Evolutionary conservation across 108 stramenopile genomes (phyloP).

Genomic region (Phaeodactylum tricornutum): DNA sequence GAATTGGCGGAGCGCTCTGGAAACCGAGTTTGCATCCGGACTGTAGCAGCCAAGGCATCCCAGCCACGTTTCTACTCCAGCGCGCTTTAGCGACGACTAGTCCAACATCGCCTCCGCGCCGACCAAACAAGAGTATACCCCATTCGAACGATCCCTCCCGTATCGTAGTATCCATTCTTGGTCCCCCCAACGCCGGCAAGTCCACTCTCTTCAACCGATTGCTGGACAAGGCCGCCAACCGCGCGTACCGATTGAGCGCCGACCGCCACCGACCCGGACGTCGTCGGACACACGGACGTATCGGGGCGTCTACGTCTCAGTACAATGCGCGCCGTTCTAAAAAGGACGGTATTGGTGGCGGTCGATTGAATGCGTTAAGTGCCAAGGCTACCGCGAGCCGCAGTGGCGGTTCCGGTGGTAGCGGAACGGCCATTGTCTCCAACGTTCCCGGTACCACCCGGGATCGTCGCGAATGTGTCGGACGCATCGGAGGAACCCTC

Average conservation of each 20-base stretch:
- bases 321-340: background rate
- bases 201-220: slow-evolving; percentile 81
- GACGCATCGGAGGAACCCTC: slow-evolving; percentile 69
- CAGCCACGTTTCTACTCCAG: no score
- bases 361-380: background rate
- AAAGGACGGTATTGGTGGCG: slow-evolving; percentile 1
- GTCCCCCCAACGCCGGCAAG: slow-evolving; percentile 90
- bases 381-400: background rate
- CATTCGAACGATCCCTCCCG: no score
- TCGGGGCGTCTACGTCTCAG: slow-evolving; percentile 1
- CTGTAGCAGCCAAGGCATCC: no score
- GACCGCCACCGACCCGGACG: slow-evolving; percentile 27
- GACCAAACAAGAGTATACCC: no score
- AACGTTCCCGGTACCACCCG: slow-evolving; percentile 78
- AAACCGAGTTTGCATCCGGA: no score
- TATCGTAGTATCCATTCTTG: slow-evolving; percentile 61
- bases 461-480: slow-evolving; percentile 75
- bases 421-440: slow-evolving; percentile 79
- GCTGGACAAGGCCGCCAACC: slow-evolving; percentile 65
- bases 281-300: slow-evolving; percentile 8
- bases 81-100: no score
- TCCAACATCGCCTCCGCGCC: no score
- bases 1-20: no score
- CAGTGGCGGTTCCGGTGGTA: slow-evolving; percentile 5
- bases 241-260: slow-evolving; percentile 44